Evolutionary conservation across 352 stramenopile genomes (phyloP).

Genomic region (Globisporangium viniferum): DNA sequence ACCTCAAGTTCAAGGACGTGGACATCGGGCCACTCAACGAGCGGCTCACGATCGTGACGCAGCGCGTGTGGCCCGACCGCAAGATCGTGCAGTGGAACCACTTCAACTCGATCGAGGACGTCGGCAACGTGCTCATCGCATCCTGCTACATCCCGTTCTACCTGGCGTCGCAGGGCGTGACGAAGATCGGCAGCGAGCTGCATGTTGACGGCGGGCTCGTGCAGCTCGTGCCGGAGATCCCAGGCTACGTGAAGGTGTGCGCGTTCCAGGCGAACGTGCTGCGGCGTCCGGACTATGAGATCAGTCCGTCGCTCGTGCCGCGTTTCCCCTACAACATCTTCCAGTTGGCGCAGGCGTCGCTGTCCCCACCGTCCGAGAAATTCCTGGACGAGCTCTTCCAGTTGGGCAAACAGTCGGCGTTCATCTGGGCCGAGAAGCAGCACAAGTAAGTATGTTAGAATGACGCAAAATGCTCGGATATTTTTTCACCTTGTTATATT

Average conservation of each 20-base stretch:
- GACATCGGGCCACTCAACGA: constrained; percentile 37
- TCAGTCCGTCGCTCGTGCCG: constrained; percentile 64
- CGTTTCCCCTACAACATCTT: constrained; percentile 57
- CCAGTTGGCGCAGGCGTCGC: constrained; percentile 48
- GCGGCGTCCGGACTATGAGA: constrained; percentile 62
- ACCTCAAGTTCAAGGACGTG: constrained; percentile 41
- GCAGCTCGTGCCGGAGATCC: constrained; percentile 64
- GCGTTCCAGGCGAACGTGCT: constrained; percentile 58
- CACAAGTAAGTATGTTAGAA: background rate
- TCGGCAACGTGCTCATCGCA: constrained; percentile 64
- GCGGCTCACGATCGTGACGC: constrained; percentile 63
- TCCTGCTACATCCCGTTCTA: constrained; percentile 84
- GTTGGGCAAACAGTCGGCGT: constrained; percentile 43
- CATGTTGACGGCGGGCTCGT: constrained; percentile 72
- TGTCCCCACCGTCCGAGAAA: constrained; percentile 50
- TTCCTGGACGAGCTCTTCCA: constrained; percentile 72
- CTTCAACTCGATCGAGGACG: constrained; percentile 59
- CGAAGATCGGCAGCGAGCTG: constrained; percentile 57
- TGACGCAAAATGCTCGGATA: background rate
- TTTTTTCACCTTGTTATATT: no score
- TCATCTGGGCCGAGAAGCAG: constrained; percentile 41
- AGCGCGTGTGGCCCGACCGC: constrained; percentile 65
- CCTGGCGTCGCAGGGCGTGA: constrained; percentile 40
- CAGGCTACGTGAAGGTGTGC: constrained; percentile 67
- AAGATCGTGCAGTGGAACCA: constrained; percentile 44